phyloP scores from a whole-genome alignment of 2,329 filamentous ascomycete species.

The Zymoseptoria brevis region DNA sequence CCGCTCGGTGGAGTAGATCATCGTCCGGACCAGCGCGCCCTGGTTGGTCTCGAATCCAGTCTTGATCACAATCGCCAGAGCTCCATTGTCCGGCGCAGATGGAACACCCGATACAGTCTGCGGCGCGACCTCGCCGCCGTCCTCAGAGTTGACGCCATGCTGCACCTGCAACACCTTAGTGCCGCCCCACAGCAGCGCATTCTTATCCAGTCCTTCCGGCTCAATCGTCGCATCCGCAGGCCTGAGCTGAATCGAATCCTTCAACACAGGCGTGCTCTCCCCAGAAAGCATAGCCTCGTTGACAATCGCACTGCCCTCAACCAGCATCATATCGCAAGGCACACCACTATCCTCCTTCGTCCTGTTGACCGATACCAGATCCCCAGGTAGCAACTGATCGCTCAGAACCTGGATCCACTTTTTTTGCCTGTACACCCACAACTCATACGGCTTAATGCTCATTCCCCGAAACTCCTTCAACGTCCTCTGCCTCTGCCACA shows the following conservation, averaged over 20 bases:
- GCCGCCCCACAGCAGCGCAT: conserved; percentile 89
- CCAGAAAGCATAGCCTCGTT: conserved; percentile 99
- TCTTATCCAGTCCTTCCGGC: conserved; percentile 89
- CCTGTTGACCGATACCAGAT: conserved; percentile 82
- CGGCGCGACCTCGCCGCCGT: conserved; percentile 49
- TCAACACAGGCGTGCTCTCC: conserved; percentile 91
- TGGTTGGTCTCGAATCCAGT: conserved; percentile 98
- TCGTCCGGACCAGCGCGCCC: conserved; percentile 92
- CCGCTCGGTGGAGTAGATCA: conserved; percentile 98
- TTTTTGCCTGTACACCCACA: conserved; percentile 80
- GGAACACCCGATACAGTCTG: conserved; percentile 69
- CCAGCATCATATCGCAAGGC: conserved; percentile 90
- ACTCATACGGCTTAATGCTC: conserved; percentile 97
- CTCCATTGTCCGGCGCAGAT: conserved; percentile 83
- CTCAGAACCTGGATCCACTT: conserved; percentile 85
- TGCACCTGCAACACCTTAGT: conserved; percentile 96
- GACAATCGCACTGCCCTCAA: conserved; percentile 93
- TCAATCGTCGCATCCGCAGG: conserved; percentile 75
- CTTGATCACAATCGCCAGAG: conserved; percentile 89
- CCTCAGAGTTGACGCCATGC: conserved; percentile 71
- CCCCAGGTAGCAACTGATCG: conserved; percentile 85
- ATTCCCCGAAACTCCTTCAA: conserved; percentile 95
- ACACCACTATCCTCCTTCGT: conserved; percentile 97
- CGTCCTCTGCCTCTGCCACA: conserved; percentile 96
- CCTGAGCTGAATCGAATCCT: conserved; percentile 88